Conservation (phyloP, 768 basidiomycete genomes). For the Lactarius hatsudake region DNA sequence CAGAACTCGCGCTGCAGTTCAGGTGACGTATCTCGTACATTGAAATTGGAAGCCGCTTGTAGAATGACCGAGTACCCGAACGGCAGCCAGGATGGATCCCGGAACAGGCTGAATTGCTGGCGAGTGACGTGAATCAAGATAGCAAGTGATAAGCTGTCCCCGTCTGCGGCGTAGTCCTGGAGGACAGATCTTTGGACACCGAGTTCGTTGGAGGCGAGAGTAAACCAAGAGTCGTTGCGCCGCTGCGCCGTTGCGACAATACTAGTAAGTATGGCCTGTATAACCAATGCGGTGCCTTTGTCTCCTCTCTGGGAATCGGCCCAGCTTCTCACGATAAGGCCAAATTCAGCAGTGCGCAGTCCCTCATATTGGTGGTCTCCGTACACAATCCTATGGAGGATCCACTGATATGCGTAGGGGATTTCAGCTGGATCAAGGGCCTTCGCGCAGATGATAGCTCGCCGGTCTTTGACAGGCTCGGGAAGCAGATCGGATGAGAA, state of each 20-base stretch:
- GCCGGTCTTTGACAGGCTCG: background rate
- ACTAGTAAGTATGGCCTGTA: background rate
- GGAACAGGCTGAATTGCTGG: background rate
- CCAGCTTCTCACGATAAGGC: background rate
- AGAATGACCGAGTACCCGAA: background rate
- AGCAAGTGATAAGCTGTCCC: background rate
- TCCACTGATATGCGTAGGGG: background rate
- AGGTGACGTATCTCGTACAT: background rate
- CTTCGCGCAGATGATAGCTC: background rate
- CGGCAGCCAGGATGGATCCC: background rate
- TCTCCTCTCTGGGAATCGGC: background rate
- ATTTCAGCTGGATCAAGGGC: background rate
- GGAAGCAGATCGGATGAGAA: background rate
- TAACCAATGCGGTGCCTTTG: background rate
- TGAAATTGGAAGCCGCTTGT: background rate
- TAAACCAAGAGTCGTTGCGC: background rate
- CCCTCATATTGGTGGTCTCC: background rate
- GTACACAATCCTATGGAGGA: background rate
- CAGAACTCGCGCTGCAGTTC: background rate
- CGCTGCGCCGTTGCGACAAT: background rate
- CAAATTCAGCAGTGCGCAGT: background rate
- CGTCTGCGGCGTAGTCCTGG: background rate
- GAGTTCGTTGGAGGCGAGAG: background rate
- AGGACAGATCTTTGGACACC: background rate
- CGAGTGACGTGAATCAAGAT: background rate